Evolutionary conservation across 768 basidiomycete genomes (phyloP).

Genomic region (Boletus reticuloceps): DNA sequence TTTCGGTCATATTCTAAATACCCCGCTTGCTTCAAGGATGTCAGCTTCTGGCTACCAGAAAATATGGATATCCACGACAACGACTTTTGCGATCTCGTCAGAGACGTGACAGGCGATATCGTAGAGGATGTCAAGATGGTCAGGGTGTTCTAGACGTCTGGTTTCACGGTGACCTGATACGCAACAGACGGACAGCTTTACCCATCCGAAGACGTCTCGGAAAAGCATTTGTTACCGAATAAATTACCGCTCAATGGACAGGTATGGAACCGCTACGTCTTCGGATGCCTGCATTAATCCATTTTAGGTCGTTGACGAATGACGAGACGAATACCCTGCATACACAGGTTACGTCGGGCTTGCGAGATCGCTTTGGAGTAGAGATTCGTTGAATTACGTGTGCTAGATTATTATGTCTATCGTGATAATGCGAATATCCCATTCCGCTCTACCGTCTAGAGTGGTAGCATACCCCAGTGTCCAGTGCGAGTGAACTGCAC

Average conservation of each 20-base stretch:
- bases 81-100: constrained; percentile 93
- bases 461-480: constrained; percentile 15
- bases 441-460: constrained; percentile 30
- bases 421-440: constrained; percentile 25
- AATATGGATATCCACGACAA: constrained; percentile 76
- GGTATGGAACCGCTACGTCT: constrained; percentile 40
- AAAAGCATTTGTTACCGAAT: constrained; percentile 86
- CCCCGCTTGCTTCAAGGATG: constrained; percentile 90
- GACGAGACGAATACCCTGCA: constrained; percentile 88
- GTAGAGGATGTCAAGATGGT: constrained; percentile 90
- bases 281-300: constrained; percentile 2
- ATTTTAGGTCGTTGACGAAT: constrained; percentile 74
- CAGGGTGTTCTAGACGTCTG: constrained; percentile 17
- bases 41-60: constrained; percentile 87
- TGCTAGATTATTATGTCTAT: constrained; percentile 39
- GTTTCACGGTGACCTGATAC: constrained; percentile 2
- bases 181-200: constrained; percentile 83
- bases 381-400: constrained; percentile 76
- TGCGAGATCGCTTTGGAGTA: constrained; percentile 68
- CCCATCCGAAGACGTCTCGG: constrained; percentile 81
- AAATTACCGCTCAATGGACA: constrained; percentile 96
- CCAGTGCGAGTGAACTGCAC: constrained; percentile 1
- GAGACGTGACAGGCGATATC: constrained; percentile 89
- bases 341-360: constrained; percentile 49
- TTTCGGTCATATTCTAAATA: constrained; percentile 94